Evolutionary conservation across 1,284 basidiomycete species (phyloP).

Genomic region (Melampsora abietis-canadensis): DNA sequence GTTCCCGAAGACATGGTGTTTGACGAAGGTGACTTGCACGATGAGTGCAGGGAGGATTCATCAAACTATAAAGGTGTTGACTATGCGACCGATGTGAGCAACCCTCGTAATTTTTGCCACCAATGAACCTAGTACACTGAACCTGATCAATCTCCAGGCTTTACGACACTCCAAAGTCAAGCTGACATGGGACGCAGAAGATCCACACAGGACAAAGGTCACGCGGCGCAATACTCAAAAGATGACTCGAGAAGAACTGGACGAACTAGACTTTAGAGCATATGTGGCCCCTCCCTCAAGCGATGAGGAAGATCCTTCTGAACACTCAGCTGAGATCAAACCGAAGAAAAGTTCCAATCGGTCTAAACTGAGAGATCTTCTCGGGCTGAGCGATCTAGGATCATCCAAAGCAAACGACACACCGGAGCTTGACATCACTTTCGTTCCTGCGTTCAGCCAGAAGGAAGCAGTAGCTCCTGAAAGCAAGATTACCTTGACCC

Average conservation of each 20-base stretch:
- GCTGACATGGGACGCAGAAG: constrained; percentile 97
- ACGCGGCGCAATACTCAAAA: constrained; percentile 69
- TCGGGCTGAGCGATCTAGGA: constrained; percentile 7
- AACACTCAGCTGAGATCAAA: constrained; percentile 19
- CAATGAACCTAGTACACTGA: background rate
- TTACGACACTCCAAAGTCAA: constrained; percentile 98
- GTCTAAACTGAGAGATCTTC: background rate
- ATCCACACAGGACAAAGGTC: constrained; percentile 77
- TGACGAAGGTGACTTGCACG: constrained; percentile 74
- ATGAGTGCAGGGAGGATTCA: constrained; percentile 57
- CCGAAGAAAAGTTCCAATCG: constrained; percentile 29
- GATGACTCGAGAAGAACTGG: constrained; percentile 68
- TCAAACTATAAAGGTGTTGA: constrained; percentile 74
- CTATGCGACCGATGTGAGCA: constrained; percentile 83
- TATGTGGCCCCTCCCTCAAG: constrained; percentile 67
- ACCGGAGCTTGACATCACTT: constrained; percentile 81
- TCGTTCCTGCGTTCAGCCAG: constrained; percentile 71
- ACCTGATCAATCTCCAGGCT: constrained; percentile 60
- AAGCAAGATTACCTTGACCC: background rate
- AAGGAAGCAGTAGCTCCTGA: constrained; percentile 50
- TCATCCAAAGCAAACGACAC: constrained; percentile 33
- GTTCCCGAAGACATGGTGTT: constrained; percentile 91
- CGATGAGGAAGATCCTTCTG: constrained; percentile 50
- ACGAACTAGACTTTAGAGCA: constrained; percentile 79
- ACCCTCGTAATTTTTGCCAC: background rate